Percentiles rank a stretch among this genome's conserved stretches.
Conservation (phyloP, 140 eudicot genomes). For the Senecio squalidus region DNA sequence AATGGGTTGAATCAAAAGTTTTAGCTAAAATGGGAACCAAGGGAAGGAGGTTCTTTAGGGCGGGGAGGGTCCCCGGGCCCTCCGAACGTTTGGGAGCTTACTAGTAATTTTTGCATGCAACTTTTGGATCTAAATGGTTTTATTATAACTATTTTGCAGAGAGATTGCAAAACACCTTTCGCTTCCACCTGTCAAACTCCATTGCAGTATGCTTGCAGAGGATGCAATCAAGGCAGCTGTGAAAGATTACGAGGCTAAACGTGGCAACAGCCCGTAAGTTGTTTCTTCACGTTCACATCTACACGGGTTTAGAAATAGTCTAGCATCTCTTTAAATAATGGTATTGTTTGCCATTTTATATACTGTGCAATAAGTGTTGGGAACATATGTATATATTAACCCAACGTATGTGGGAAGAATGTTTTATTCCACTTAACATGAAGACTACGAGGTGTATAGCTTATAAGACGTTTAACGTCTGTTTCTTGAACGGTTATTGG, state of each 20-base stretch:
- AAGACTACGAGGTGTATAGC: too few relatives aligned
- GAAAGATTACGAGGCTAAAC: slow-evolving; percentile 68
- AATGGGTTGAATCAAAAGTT: too few relatives aligned
- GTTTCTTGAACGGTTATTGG: not conserved
- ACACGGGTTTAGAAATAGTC: not conserved
- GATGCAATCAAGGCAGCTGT: slow-evolving; percentile 84
- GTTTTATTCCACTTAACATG: not conserved
- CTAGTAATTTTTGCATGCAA: not conserved
- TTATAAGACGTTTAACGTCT: not conserved
- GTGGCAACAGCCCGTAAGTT: slow-evolving; percentile 13
- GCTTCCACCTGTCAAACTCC: slow-evolving; percentile 91
- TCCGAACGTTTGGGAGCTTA: not conserved
- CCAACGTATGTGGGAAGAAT: not conserved
- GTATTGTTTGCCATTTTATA: not conserved
- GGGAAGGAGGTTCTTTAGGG: too few relatives aligned
- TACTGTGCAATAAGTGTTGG: slow-evolving; percentile 1
- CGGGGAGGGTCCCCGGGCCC: too few relatives aligned
- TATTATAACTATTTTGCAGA: slow-evolving; percentile 31
- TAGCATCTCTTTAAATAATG: not conserved
- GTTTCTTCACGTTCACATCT: not conserved
- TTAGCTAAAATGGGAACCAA: too few relatives aligned
- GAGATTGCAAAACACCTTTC: slow-evolving; percentile 82
- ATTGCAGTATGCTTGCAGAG: slow-evolving; percentile 93
- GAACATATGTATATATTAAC: not conserved
- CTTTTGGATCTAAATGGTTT: not conserved